Percentiles rank a stretch among this genome's conserved stretches.
Evolutionary conservation across 345 rosid genomes (phyloP).

Genomic region (Eucalyptus regnans): DNA sequence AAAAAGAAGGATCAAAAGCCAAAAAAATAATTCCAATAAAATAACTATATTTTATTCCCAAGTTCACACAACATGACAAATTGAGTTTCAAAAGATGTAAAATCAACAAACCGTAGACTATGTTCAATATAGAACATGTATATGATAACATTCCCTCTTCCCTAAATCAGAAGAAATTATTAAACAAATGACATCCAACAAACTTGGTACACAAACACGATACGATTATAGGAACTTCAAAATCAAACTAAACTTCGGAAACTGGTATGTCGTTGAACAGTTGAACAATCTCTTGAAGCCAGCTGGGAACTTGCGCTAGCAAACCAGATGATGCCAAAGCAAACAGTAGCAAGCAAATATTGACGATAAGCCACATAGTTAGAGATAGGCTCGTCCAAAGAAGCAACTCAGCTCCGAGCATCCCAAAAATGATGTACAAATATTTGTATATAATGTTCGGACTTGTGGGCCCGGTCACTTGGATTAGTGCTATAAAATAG

Average conservation of each 20-base stretch:
- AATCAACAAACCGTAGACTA: accelerated
- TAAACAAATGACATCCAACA: not conserved
- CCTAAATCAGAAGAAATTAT: accelerated
- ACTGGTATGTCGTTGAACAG: accelerated
- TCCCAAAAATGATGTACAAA: not conserved
- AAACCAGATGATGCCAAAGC: accelerated
- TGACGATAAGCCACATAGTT: accelerated
- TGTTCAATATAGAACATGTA: not conserved
- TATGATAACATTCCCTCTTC: not conserved
- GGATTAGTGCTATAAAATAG: not conserved
- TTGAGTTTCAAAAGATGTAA: no score
- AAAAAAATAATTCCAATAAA: no score
- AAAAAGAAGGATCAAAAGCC: not conserved
- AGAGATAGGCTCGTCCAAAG: accelerated
- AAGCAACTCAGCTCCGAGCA: not conserved
- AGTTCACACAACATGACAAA: no score
- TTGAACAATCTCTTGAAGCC: not conserved
- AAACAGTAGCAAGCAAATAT: not conserved
- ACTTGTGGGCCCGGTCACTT: accelerated
- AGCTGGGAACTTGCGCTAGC: accelerated
- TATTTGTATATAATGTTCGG: accelerated
- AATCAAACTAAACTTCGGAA: not conserved
- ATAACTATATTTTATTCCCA: no score
- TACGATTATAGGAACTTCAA: accelerated
- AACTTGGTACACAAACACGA: not conserved